Evolutionary conservation across 495 filamentous ascomycete species (phyloP), one percentile per base, ranked within the genome.

Genomic region (Hyaloscypha hepaticicola): DNA sequence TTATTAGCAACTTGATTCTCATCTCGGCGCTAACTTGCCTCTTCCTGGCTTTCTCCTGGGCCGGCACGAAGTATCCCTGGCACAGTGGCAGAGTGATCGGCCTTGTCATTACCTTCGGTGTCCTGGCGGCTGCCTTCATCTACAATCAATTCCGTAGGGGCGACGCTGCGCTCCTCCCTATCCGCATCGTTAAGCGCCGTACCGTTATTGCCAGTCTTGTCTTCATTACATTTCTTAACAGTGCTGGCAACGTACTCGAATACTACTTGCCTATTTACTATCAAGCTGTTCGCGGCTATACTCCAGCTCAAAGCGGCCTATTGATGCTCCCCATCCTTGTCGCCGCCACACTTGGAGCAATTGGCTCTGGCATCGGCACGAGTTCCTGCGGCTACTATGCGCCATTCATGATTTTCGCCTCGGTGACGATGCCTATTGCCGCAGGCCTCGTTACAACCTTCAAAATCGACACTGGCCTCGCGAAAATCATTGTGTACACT

Each of bases 401-500:
- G 0, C 88, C 87, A 0, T 86, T 82, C 58, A 81, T 88, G 70
- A 71, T 87, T 25, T 60, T 77, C 8, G 76, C 79, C 7, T 69
- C 79, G 0, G 67, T 81, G 12, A 59, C 91, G 52, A 82, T 82
- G 71, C 73, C 82, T 14, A 75, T 86, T 8, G 89, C 85, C 2
- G 76, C 83, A 12, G 89, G 89, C 1, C 73, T 91, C 24, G 69
- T 91, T 25, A 83, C 83, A 1, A 86, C 86, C 2, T 79, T 89
- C 57, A 77, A 77, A 24, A 50, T 77, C 0, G 72, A 82, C 62
- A 84, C 86, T 2, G 70, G 72, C 34, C 77, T 77, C 29, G 61
- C 77, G 11, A 76, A 80, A 31, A 90, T 87, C 87, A 85, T 88
- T 55, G 87, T 87, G 9, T 90, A 86, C 69, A 83, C 89, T 69